Conservation (phyloP, 805 yeast species). For the Cyberlindnera veronae region DNA sequence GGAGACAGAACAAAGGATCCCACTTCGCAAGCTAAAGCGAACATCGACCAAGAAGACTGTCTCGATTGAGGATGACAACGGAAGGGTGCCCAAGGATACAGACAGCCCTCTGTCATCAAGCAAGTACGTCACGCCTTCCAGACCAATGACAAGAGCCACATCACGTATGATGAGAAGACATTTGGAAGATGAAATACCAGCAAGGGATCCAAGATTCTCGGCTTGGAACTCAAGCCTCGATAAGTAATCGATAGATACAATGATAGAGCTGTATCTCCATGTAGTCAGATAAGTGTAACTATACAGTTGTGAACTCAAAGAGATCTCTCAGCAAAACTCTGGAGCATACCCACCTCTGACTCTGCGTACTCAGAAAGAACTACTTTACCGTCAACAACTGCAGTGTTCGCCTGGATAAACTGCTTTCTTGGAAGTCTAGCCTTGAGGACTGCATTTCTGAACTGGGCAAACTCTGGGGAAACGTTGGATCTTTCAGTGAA, state of each 20-base stretch:
- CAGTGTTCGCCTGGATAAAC: constrained; percentile 78
- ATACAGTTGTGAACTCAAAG: constrained; percentile 4
- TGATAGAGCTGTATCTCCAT: too few species aligned
- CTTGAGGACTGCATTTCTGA: constrained; percentile 62
- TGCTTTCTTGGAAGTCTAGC: constrained; percentile 84
- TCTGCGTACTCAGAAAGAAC: constrained; percentile 72
- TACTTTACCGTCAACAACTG: constrained; percentile 38
- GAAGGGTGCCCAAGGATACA: constrained; percentile 1
- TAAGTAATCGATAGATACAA: too few species aligned
- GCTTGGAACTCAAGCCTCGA: background rate
- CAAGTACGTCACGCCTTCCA: constrained; percentile 1
- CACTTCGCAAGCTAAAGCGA: constrained; percentile 7
- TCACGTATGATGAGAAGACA: constrained; percentile 4
- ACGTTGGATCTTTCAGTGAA: constrained; percentile 69
- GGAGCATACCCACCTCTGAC: constrained; percentile 70
- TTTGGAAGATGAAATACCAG: constrained; percentile 1
- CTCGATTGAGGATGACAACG: constrained; percentile 2
- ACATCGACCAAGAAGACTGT: constrained; percentile 2
- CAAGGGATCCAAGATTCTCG: background rate
- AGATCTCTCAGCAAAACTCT: constrained; percentile 67
- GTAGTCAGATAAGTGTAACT: too few species aligned
- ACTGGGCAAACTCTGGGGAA: constrained; percentile 56
- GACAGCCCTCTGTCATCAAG: background rate
- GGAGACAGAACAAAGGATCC: constrained; percentile 7
- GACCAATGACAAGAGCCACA: constrained; percentile 10